Conservation (phyloP, 2,329 filamentous ascomycete genomes). For the Lojkania enalia region DNA sequence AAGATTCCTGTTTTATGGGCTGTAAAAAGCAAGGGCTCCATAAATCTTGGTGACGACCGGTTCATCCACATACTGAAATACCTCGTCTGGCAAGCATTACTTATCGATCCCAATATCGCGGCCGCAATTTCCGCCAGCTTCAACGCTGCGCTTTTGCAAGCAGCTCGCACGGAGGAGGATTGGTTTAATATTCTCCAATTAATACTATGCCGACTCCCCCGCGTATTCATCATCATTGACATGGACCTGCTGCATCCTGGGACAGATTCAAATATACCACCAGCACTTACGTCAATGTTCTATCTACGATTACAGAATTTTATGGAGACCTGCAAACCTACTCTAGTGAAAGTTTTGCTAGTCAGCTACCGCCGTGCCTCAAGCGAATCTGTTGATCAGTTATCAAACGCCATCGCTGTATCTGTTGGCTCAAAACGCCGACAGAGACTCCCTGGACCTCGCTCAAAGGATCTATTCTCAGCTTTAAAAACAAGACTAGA, state of each 20-base stretch:
- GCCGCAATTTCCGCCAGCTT: slow-evolving; percentile 1
- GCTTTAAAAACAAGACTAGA: neutral
- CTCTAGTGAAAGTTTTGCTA: neutral
- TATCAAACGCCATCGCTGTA: neutral
- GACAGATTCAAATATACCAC: neutral
- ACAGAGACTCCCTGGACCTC: neutral
- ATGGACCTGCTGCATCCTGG: neutral
- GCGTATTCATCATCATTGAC: slow-evolving; percentile 8
- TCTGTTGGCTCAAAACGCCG: neutral
- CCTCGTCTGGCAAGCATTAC: slow-evolving; percentile 3
- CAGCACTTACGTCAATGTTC: neutral
- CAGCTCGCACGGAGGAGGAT: slow-evolving; percentile 4
- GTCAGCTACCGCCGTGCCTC: slow-evolving; percentile 1
- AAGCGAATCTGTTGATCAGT: neutral
- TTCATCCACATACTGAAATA: slow-evolving; percentile 3
- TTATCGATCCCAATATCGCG: neutral
- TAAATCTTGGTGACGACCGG: neutral
- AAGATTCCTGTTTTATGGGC: neutral
- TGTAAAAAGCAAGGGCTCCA: neutral
- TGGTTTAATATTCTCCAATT: slow-evolving; percentile 6
- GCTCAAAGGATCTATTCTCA: neutral
- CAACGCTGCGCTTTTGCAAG: slow-evolving; percentile 4
- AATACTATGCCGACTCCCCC: slow-evolving; percentile 3
- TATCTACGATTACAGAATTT: neutral
- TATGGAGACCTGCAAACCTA: neutral